Conservation (phyloP, 768 basidiomycete genomes). For the Russula brevipes region DNA sequence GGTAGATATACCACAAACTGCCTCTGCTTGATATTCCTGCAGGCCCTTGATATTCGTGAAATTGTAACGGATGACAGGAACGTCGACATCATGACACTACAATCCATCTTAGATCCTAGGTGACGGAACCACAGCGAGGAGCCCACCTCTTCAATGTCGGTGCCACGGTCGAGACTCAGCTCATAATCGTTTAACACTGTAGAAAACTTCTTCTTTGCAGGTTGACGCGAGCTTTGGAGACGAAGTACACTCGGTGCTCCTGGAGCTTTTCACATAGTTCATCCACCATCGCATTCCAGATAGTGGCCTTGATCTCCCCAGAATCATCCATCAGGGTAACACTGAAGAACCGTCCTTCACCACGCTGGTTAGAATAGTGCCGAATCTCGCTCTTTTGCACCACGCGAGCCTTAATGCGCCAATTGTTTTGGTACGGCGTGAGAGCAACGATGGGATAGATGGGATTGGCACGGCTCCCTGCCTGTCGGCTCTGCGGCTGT, state of each 20-base stretch:
- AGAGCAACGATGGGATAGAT: constrained; percentile 88
- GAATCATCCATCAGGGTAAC: constrained; percentile 93
- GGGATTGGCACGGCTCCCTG: constrained; percentile 30
- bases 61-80: constrained; percentile 80
- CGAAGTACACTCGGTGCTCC: constrained; percentile 88
- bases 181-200: constrained; percentile 92
- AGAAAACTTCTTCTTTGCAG: constrained; percentile 94
- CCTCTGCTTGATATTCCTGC: constrained; percentile 64
- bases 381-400: constrained; percentile 85
- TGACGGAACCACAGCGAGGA: neutral
- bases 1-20: constrained; percentile 62
- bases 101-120: neutral
- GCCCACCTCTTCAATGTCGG: constrained; percentile 78
- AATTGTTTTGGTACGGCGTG: constrained; percentile 96
- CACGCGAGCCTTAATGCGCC: constrained; percentile 96
- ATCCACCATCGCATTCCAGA: constrained; percentile 82
- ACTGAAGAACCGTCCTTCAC: constrained; percentile 93
- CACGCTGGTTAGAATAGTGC: constrained; percentile 81
- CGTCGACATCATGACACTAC: constrained; percentile 77
- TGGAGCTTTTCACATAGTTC: constrained; percentile 78
- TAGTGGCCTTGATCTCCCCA: constrained; percentile 87
- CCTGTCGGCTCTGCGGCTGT: constrained; percentile 12
- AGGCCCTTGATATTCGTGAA: constrained; percentile 67
- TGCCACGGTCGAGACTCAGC: constrained; percentile 74
- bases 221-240: constrained; percentile 87